phyloP scores from a whole-genome alignment of 2,329 filamentous ascomycete species.

The Hymenoscyphus scutula region DNA sequence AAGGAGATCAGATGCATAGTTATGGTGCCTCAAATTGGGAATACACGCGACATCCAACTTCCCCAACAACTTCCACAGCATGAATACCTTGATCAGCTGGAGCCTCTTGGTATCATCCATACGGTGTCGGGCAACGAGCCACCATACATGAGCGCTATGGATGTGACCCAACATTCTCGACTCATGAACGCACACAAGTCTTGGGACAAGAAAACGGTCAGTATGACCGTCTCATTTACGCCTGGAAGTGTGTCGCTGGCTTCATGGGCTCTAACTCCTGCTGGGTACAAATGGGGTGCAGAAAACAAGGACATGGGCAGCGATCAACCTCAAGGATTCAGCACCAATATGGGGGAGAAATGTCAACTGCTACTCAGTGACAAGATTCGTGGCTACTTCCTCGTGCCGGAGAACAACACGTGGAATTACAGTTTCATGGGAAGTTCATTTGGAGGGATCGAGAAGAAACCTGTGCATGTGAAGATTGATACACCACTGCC shows the following conservation, averaged over 20 bases:
- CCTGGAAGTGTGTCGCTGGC: conserved; percentile 93
- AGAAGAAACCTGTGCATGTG: conserved; percentile 88
- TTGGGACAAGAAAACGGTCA: conserved; percentile 88
- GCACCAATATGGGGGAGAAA: conserved; percentile 89
- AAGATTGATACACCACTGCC: conserved; percentile 87
- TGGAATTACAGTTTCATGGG: conserved; percentile 99
- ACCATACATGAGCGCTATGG: conserved; percentile 91
- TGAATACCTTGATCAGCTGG: conserved; percentile 80
- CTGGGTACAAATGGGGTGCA: conserved; percentile 94
- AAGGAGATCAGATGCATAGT: conserved; percentile 97
- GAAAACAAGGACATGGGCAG: conserved; percentile 92
- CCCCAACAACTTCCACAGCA: conserved; percentile 89
- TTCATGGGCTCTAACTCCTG: conserved; percentile 87
- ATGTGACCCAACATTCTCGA: conserved; percentile 91
- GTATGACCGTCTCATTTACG: conserved; percentile 93
- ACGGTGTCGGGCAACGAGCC: conserved; percentile 93
- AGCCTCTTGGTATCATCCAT: conserved; percentile 92
- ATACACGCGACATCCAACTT: conserved; percentile 85
- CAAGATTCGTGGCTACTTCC: conserved; percentile 91
- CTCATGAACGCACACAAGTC: conserved; percentile 78
- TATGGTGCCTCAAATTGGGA: conserved; percentile 95
- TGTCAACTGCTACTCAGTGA: conserved; percentile 91
- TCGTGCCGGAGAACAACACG: conserved; percentile 82
- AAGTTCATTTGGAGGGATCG: conserved; percentile 77
- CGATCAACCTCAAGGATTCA: conserved; percentile 92